These are phyloP conservation scores for Aspergillus uvarum DNA, from an alignment of 2,329 filamentous ascomycete species.

Conservation along the genomic window DNA sequence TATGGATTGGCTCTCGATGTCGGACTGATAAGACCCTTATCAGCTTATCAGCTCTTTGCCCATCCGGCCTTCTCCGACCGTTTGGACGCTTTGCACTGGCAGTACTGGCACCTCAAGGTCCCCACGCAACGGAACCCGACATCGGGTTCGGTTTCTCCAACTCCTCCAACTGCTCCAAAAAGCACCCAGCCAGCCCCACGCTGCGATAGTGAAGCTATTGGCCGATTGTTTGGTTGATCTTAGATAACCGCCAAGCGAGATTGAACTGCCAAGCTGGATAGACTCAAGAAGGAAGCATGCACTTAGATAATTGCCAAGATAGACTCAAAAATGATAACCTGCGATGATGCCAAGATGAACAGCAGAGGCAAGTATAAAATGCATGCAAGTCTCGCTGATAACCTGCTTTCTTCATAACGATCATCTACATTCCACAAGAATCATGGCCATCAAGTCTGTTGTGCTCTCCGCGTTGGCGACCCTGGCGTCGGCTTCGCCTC, in stretches of 20 bases:
- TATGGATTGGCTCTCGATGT: no score
- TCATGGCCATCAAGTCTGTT: conserved; percentile 19
- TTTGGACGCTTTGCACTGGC: not conserved
- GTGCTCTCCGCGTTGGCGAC: conserved; percentile 20
- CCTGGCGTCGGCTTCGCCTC: conserved; percentile 23
- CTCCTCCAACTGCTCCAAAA: not conserved
- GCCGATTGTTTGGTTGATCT: no score
- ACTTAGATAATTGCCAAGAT: no score
- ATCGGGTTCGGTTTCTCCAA: not conserved
- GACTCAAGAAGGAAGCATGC: no score
- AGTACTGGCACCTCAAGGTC: no score
- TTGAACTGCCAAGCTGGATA: no score
- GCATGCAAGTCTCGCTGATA: not conserved
- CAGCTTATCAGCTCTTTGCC: not conserved
- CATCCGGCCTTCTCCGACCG: not conserved
- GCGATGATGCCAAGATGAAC: not conserved
- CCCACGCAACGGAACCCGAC: not conserved
- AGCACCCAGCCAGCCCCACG: not conserved
- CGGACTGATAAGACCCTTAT: not conserved
- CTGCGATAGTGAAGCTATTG: not conserved
- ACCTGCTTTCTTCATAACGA: not conserved
- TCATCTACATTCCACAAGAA: not conserved
- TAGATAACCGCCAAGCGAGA: no score
- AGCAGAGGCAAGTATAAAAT: not conserved
- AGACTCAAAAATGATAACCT: no score